Evolutionary conservation across 1,139 yeast genomes (phyloP).

Genomic region (Saccharomyces hybrid): DNA sequence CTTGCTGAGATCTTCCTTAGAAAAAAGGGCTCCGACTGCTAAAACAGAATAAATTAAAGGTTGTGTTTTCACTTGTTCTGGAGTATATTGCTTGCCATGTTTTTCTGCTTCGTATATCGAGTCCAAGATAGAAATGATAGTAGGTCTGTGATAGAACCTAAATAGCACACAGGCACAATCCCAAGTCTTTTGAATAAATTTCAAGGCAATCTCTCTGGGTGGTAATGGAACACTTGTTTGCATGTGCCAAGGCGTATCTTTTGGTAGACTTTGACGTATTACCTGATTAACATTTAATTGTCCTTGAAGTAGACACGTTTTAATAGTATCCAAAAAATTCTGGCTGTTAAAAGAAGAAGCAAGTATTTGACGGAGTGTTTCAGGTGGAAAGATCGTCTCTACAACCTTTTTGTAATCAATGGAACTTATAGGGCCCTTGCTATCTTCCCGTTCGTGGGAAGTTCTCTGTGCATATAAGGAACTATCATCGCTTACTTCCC

Average conservation of each 20-base stretch:
- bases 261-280: background rate
- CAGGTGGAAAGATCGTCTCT: conserved; percentile 6
- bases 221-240: conserved; percentile 39
- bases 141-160: conserved; percentile 79
- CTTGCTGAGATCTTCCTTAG: conserved; percentile 34
- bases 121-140: conserved; percentile 52
- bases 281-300: conserved; percentile 4
- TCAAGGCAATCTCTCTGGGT: conserved; percentile 61
- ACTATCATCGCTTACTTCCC: background rate
- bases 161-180: conserved; percentile 77
- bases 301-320: conserved; percentile 4
- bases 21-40: conserved; percentile 70
- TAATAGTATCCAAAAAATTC: conserved; percentile 7
- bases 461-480: background rate
- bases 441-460: background rate
- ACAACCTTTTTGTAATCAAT: conserved; percentile 9
- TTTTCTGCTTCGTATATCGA: conserved; percentile 54
- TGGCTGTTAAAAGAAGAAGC: conserved; percentile 5
- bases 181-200: conserved; percentile 73
- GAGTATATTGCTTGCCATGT: conserved; percentile 54
- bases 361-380: background rate
- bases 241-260: background rate
- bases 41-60: conserved; percentile 70
- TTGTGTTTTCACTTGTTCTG: conserved; percentile 65
- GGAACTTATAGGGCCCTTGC: background rate